phyloP scores from a whole-genome alignment of 371 early-diverging fungal genomes.

The Batkoa obscura region DNA sequence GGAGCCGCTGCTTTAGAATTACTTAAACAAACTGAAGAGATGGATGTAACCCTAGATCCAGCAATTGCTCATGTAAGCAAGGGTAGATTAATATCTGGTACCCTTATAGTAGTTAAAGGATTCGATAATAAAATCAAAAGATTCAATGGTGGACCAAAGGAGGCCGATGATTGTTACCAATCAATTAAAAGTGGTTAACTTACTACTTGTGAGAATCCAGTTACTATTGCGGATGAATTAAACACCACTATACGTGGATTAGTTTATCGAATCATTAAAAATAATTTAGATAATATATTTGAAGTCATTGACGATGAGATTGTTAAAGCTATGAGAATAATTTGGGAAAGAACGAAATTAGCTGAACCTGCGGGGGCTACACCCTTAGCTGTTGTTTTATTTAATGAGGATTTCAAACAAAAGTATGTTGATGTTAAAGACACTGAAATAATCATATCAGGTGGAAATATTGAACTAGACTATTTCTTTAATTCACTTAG shows the following conservation, averaged over 20 bases:
- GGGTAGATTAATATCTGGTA: conserved; percentile 78
- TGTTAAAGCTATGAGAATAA: conserved; percentile 90
- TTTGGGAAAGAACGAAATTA: conserved; percentile 43
- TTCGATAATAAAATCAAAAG: conserved; percentile 20
- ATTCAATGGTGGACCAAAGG: conserved; percentile 76
- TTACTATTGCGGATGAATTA: conserved; percentile 89
- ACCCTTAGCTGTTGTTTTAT: background rate
- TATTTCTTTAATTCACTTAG: background rate
- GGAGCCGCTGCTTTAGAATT: conserved; percentile 84
- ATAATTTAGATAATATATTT: conserved; percentile 56
- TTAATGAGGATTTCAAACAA: background rate
- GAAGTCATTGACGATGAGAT: conserved; percentile 84
- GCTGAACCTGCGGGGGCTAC: conserved; percentile 12
- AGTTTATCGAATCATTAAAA: conserved; percentile 48
- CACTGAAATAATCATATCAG: background rate
- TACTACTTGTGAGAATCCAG: conserved; percentile 49
- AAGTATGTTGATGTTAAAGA: background rate
- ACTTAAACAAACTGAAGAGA: conserved; percentile 22
- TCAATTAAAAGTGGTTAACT: conserved; percentile 41
- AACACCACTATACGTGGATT: conserved; percentile 84
- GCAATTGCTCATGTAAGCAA: conserved; percentile 82
- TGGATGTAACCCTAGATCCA: conserved; percentile 32
- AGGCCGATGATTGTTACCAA: conserved; percentile 73
- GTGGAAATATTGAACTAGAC: background rate
- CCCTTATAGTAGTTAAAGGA: conserved; percentile 73